Conservation (phyloP, 495 filamentous ascomycete genomes). For the Penicillium bialowiezense region DNA sequence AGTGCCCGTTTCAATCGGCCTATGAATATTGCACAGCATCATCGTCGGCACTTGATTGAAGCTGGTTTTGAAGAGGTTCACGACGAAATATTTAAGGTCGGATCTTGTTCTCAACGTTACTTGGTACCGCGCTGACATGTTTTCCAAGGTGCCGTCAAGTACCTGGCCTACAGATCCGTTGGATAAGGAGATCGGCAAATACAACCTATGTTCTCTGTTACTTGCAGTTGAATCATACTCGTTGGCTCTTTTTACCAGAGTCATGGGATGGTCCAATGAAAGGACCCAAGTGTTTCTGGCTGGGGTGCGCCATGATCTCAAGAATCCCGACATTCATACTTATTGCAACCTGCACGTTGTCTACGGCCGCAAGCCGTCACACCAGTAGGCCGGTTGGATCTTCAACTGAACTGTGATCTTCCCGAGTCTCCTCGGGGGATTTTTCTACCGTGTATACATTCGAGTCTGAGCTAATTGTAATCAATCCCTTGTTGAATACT, state of each 20-base stretch:
- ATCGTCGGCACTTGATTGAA: constrained; percentile 29
- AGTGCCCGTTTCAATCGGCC: constrained; percentile 35
- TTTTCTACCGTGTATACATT: not conserved
- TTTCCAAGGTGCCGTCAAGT: constrained; percentile 34
- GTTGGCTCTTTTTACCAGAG: constrained; percentile 48
- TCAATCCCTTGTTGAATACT: not conserved
- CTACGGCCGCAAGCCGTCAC: constrained; percentile 30
- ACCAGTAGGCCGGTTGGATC: constrained; percentile 5
- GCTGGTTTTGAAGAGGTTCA: constrained; percentile 39
- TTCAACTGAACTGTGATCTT: constrained; percentile 10
- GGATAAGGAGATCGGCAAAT: constrained; percentile 45
- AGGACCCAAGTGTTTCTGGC: constrained; percentile 33
- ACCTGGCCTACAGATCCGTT: constrained; percentile 43
- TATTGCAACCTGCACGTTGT: constrained; percentile 38
- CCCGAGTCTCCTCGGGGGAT: constrained; percentile 1
- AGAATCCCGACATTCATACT: constrained; percentile 47
- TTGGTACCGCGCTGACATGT: not conserved
- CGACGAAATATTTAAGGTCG: constrained; percentile 45
- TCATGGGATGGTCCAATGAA: constrained; percentile 53
- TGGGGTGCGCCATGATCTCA: constrained; percentile 1
- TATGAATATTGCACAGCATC: constrained; percentile 37
- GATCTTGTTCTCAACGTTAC: not conserved
- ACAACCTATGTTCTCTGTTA: constrained; percentile 39
- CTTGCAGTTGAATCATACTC: constrained; percentile 44
- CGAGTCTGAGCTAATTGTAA: not conserved